These are phyloP conservation scores for Clavispora fructus DNA, from an alignment of 805 yeast species.

Conservation along the genomic window DNA sequence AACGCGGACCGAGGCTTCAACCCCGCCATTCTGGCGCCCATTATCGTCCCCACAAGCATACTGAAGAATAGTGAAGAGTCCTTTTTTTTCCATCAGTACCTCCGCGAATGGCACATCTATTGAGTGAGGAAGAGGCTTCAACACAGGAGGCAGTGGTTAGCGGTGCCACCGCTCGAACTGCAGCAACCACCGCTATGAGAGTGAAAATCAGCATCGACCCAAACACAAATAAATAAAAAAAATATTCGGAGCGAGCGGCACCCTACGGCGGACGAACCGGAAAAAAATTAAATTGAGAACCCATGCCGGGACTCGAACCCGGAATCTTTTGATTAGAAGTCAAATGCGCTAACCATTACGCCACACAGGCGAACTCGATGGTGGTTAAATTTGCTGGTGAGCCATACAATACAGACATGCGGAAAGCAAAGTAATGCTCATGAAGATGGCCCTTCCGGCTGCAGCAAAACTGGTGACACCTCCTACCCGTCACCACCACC, in stretches of 20 bases:
- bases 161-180: background rate
- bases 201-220: too few species aligned
- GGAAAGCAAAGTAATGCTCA: too few species aligned
- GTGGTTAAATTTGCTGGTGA: background rate
- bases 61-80: background rate
- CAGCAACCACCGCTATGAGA: too few species aligned
- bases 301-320: slow-evolving; percentile 22
- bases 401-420: too few species aligned
- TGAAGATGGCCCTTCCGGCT: too few species aligned
- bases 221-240: too few species aligned
- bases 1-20: slow-evolving; percentile 1
- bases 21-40: slow-evolving; percentile 8
- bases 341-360: slow-evolving; percentile 22
- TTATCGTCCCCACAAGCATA: slow-evolving; percentile 8
- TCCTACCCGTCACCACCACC: too few species aligned
- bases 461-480: too few species aligned
- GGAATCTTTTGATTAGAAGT: slow-evolving; percentile 21
- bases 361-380: slow-evolving; percentile 15
- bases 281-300: slow-evolving; percentile 7
- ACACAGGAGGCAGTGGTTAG: background rate
- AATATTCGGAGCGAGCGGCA: too few species aligned
- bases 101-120: background rate
- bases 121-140: too few species aligned
- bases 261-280: background rate
- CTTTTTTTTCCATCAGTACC: slow-evolving; percentile 1